Base-by-base conservation (phyloP, 352 stramenopile species). In the Globisporangium alternatum region DNA sequence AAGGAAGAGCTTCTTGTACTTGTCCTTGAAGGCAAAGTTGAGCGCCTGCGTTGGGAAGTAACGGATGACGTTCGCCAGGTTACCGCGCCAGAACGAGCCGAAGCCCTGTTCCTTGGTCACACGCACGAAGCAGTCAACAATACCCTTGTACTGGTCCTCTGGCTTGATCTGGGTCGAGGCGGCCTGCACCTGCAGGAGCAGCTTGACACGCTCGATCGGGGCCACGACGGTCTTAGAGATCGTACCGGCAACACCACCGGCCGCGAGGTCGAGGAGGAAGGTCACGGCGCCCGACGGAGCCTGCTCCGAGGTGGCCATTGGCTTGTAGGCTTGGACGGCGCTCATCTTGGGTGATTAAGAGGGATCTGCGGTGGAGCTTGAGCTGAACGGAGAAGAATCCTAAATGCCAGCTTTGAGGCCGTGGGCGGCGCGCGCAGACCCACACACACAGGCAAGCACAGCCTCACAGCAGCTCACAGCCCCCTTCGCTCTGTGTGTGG, bases 21-120 rank as follows among this genome's bases (percentile, higher is more conserved):
- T 95, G 85, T 97, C 91, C 86, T 96, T 97, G 77, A 97, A 96
- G 62, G 89, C 87, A 57, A 97, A 97, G 84, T 97, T 97, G 28
- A 97, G 68, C 41, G 90, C 91, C 82, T 97, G 91, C 47, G 85
- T 96, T 48, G 91, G 91, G 76, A 97, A 97, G 77, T 97, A 97
- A 76, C 91, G 89, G 76, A 96, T 95, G 68, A 97, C 88, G 71
- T 97, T 97, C 64, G 88, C 90, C 60, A 94, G 57, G 78, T 97
- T 97, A 66, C 91, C 91, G 65, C 90, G 86, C 91, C 91, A 97
- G 71, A 97, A 95, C 53, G 90, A 96, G 68, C 56, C 68, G 15
- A 97, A 60, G 37, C 90, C 90, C 82, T 97, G 89, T 74, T 97
- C 91, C 63, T 83, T 83, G 51, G 88, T 83, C 72, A 97, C 87